A percentile compares a stretch with the other conserved stretches of the same genome.
These are phyloP conservation scores for Trichoderma sp. DNA, from an alignment of 2,329 filamentous ascomycete species.

Conservation along the genomic window DNA sequence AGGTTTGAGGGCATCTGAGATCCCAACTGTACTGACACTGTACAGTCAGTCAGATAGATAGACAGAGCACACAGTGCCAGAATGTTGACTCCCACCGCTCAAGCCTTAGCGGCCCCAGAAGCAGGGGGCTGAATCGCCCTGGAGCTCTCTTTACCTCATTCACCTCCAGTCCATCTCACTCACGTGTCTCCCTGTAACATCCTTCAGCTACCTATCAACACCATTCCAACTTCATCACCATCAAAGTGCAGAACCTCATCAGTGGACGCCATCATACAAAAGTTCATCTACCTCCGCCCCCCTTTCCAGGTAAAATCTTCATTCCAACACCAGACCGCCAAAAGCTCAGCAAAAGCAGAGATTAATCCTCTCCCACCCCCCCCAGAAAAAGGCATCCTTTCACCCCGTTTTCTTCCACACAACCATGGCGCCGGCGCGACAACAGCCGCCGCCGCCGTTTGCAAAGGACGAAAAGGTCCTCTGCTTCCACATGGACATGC, in stretches of 20 bases:
- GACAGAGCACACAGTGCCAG: neutral
- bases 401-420: conserved; percentile 16
- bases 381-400: neutral
- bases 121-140: conserved; percentile 13
- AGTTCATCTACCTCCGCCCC: neutral
- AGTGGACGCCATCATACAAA: neutral
- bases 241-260: conserved; percentile 3
- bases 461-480: conserved; percentile 89
- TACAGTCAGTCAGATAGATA: accelerated
- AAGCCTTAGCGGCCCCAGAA: conserved; percentile 1
- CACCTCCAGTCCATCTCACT: conserved; percentile 20
- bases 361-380: neutral
- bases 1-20: no score
- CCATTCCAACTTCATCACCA: conserved; percentile 2
- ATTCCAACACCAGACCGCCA: no score
- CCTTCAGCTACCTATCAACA: conserved; percentile 3
- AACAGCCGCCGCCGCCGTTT: conserved; percentile 51
- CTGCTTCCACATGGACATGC: conserved; percentile 95
- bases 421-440: conserved; percentile 48
- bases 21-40: no score
- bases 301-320: neutral
- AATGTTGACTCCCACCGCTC: no score
- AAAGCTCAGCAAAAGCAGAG: neutral
- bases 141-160: conserved; percentile 14
- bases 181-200: conserved; percentile 23